Evolutionary conservation across 1,284 basidiomycete genomes (phyloP), one percentile per base, ranked within the genome.

Genomic region (Melampsora americana): DNA sequence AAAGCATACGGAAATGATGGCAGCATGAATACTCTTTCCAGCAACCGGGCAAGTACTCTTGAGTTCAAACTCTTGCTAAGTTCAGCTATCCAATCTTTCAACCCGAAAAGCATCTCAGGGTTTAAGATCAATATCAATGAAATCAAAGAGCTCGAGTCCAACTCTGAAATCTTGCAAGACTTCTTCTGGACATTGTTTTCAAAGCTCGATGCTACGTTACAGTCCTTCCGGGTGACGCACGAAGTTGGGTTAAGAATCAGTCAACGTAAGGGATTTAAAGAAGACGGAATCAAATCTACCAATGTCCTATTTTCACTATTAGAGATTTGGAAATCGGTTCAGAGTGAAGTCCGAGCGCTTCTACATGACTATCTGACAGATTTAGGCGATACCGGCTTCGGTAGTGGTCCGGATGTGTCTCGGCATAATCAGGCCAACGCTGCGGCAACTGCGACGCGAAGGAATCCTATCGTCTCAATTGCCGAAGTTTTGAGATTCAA

Each of bases 161-260:
- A 77, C 20, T 56, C 92, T 78, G 91, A 95, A 80, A 89, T 91
- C n/a, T 83, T 98, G 69, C 87, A 87, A 77, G 96, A 99, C 83
- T 86, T 99, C 48, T 98, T 99, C 83, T 99, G 95, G 95, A 98
- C 96, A 4, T 83, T 97, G 20, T 99, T 93, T 82, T 96, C 94
- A 5, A 99, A 99, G 83, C 83, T 99, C 69, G 90, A 95, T 80
- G 96, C 96, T 26, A 91, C 98, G n/a, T 87, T 92, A 46, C 95
- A 99, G 83, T 92, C 94, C 11, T 86, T 98, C 79, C 86, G 95
- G 65, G 91, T 97, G 1, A 87, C 96, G 0, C 94, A 91, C 81
- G 96, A 99, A 83, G 92, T 99, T 1, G 87, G 92, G 0, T 90
- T 78, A 89, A 80, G 76, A 28, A 70, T 71, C 62, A 73, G 69